phyloP scores from a whole-genome alignment of 345 rosid genomes.

The Cardiospermum halicacabum region DNA sequence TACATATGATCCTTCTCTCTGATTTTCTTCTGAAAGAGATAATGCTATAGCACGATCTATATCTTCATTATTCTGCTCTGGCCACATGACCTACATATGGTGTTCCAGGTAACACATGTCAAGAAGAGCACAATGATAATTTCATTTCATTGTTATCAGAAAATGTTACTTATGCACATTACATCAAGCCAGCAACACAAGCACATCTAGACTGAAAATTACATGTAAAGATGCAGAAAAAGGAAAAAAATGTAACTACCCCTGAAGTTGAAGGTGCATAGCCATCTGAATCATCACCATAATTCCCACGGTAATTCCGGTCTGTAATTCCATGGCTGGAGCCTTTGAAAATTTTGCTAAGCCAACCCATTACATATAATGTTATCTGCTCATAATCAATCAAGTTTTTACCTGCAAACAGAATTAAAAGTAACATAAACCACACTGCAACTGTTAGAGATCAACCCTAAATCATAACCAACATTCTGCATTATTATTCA shows the following conservation, averaged over 20 bases:
- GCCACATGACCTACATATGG: conserved; percentile 42
- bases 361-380: conserved; percentile 67
- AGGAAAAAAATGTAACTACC: conserved; percentile 33
- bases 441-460: background rate
- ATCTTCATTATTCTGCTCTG: conserved; percentile 65
- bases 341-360: conserved; percentile 80
- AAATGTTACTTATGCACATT: background rate
- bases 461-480: conserved; percentile 3
- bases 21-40: conserved; percentile 73
- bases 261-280: conserved; percentile 62
- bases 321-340: conserved; percentile 47
- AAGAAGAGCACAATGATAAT: conserved; percentile 3
- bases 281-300: conserved; percentile 38
- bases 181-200: background rate
- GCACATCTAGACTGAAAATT: background rate
- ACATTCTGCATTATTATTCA: background rate
- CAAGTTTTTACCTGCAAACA: conserved; percentile 39
- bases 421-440: conserved; percentile 10
- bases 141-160: background rate
- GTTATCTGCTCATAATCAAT: conserved; percentile 49
- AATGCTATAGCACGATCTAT: conserved; percentile 79
- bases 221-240: background rate
- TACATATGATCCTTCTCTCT: conserved; percentile 26
- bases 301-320: conserved; percentile 43
- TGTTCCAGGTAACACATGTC: conserved; percentile 10